Base-by-base conservation (phyloP, 129 eudicot species). In the Tanacetum coccineum region DNA sequence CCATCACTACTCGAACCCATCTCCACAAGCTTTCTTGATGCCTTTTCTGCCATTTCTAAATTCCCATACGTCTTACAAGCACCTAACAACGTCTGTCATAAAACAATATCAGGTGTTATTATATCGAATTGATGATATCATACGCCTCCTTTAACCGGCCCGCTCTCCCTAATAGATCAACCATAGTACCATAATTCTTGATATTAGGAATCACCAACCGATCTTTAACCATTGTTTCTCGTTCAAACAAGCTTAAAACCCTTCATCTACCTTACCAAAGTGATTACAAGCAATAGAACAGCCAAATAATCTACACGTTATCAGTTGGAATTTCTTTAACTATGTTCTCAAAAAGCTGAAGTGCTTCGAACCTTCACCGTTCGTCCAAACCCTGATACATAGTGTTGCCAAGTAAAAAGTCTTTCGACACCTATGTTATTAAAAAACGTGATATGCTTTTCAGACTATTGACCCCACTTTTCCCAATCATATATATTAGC, bases 51-150 rank as follows among this genome's bases (percentile, higher is more conserved):
- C 82, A 91, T 67, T 32, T 85, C 94, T 58, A 85, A 81, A 36
- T 91, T 76, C 42, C 94, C 88, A 51, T 87, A 78, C 9, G 90
- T 91, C 68, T 85, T 91, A 45, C 86, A 87, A 7, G 97, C 96
- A 50, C 97, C 96, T 56, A 91, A 54, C 18, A 91, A 64, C 12
- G 97, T 91, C 58, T 91, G 96, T 96, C 97, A 91, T 13, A 91
- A 84, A 18, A 91, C 94, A 32, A 74, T 67, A 76, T 91, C 96
- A 0, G 97, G 97, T 13, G 28, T 62, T 74, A 81, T 72, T 9
- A 96, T 86, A 91, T 85, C 14, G 85, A 80, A 32, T 79, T 65
- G 9, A 83, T 71, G 36, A 91, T 78, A 11, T 76, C 49, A 72
- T 76, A 85, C 0, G 97, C 97, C 62, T 87, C 90, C 11, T 79